Evolutionary conservation across 2,329 filamentous ascomycete genomes (phyloP), one percentile per base, ranked within the genome.

Genomic region (Raffaelea albimanens): DNA sequence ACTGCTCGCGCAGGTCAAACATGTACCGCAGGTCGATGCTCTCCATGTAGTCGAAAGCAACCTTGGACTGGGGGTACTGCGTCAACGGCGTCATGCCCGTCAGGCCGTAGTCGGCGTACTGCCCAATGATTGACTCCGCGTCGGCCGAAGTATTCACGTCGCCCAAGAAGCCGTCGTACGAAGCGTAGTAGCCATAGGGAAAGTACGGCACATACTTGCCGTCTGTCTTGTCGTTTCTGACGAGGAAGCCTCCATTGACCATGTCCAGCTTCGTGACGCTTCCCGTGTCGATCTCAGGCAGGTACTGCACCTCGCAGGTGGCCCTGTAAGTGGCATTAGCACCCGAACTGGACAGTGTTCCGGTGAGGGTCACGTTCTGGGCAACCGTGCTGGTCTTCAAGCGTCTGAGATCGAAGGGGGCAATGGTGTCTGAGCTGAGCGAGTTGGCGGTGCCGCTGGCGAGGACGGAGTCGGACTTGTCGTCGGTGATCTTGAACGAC

Each of bases 211-310:
- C 54, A 55, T 70, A 72, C 18, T 43, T 54, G 38, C 59, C 55
- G 9, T 48, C 58, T 1, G 68, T 67, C 7, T 57, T 58, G 9
- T 56, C 50, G 45, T 64, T 70, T 43, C 59, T 62, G 53, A 65
- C 66, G 16, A 65, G 58, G 16, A 75, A 53, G 0, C 67, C 67
- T 18, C 71, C 69, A 29, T 65, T 61, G 10, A 71, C 53, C 49
- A 71, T 64, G 53, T 75, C 71, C 14, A 74, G 61, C 53, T 66
- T 67, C 3, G 67, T 66, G 2, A 68, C 64, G 56, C 69, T 73
- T 23, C 69, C 68, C 5, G 49, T 59, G 21, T 67, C 68, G 41
- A 69, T 71, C 20, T 68, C 66, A 0, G 70, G 70, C 0, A 74
- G 65, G 51, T 68, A 70, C 36, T 60, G 58, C 18, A 71, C 54